phyloP scores from a whole-genome alignment of 306 rosid genomes.

The Pyrus bretschneideri region DNA sequence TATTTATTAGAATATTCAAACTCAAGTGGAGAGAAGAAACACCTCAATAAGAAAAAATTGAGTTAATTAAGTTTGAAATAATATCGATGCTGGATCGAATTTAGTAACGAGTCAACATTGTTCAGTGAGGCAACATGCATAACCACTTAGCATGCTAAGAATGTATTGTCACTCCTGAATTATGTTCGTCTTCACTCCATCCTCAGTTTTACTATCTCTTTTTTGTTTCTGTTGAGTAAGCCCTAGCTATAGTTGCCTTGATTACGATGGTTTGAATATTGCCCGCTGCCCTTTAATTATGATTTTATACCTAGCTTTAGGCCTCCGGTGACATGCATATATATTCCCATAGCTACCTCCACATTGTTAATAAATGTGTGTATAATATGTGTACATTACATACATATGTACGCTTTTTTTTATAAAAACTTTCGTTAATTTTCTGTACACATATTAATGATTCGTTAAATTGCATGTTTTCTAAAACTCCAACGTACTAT shows the following conservation, averaged over 20 bases:
- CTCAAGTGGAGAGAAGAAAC: not conserved
- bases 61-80: too few species aligned
- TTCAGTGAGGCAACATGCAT: not conserved
- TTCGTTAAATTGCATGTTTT: too few species aligned
- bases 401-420: too few species aligned
- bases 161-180: too few species aligned
- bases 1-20: not conserved
- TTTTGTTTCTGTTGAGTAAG: not conserved
- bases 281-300: not conserved
- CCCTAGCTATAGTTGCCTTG: not conserved
- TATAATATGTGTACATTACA: too few species aligned
- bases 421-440: too few species aligned
- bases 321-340: not conserved
- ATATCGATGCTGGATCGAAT: too few species aligned
- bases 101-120: too few species aligned
- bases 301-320: not conserved
- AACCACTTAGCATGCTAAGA: too few species aligned
- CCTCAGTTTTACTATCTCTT: not conserved
- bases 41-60: not conserved
- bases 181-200: not conserved
- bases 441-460: too few species aligned
- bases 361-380: too few species aligned
- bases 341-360: not conserved
- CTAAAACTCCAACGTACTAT: too few species aligned
- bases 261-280: not conserved